These are phyloP conservation scores for Podospora anserina DNA, from an alignment of 495 filamentous ascomycete species.

Conservation along the genomic window DNA sequence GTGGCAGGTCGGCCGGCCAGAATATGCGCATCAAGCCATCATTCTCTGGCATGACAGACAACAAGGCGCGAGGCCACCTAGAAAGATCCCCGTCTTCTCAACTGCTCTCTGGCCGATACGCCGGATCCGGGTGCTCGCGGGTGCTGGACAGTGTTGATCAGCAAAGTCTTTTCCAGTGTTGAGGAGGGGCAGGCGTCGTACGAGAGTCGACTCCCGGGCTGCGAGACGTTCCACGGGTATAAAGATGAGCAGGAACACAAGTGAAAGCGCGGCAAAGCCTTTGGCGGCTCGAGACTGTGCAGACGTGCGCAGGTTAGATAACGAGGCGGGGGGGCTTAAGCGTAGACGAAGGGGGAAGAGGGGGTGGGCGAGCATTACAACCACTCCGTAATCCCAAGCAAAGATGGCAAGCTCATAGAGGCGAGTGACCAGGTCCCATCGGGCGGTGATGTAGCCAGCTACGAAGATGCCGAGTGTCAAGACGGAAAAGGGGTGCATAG, in stretches of 20 bases:
- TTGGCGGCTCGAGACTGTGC: slow-evolving; percentile 43
- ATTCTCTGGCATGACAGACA: slow-evolving; percentile 76
- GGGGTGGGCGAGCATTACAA: slow-evolving; percentile 57
- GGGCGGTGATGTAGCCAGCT: slow-evolving; percentile 97
- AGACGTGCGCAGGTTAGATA: background rate
- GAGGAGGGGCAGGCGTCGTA: slow-evolving; percentile 27
- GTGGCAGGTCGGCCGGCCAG: slow-evolving; percentile 86
- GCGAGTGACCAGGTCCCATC: slow-evolving; percentile 95
- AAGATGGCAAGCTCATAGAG: slow-evolving; percentile 95
- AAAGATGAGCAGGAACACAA: slow-evolving; percentile 44
- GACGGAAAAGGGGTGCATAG: slow-evolving; percentile 95
- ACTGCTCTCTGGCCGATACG: slow-evolving; percentile 92
- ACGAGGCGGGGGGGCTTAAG: background rate
- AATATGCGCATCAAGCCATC: slow-evolving; percentile 97
- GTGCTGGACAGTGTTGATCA: slow-evolving; percentile 55
- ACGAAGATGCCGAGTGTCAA: slow-evolving; percentile 96
- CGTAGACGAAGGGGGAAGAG: background rate
- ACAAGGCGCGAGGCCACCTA: slow-evolving; percentile 46
- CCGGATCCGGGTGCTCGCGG: slow-evolving; percentile 76
- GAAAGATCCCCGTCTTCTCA: slow-evolving; percentile 92
- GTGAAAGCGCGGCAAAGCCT: slow-evolving; percentile 41
- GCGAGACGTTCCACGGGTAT: slow-evolving; percentile 49
- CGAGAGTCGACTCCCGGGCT: slow-evolving; percentile 43
- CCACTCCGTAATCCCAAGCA: slow-evolving; percentile 97
- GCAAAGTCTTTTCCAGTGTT: slow-evolving; percentile 16